Conservation (phyloP, 2,329 filamentous ascomycete species). For the Sclerotinia trifoliorum region DNA sequence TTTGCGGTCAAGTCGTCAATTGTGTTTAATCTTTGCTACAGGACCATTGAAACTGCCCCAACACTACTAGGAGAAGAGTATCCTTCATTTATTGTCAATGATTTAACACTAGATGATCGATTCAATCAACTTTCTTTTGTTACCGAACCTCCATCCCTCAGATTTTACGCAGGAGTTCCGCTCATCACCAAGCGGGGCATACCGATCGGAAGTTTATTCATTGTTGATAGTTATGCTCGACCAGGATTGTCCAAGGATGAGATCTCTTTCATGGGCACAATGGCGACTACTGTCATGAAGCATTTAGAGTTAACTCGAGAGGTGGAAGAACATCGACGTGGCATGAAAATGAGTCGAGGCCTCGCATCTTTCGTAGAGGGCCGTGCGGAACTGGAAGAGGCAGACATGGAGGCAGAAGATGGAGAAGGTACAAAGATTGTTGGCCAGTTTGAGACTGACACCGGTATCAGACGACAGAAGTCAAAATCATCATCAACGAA, state of each 20-base stretch:
- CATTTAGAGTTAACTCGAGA: constrained; percentile 59
- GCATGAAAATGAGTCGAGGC: constrained; percentile 54
- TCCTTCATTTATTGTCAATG: constrained; percentile 38
- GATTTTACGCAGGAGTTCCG: constrained; percentile 40
- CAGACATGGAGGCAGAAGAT: constrained; percentile 35
- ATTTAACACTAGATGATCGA: constrained; percentile 35
- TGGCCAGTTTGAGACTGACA: constrained; percentile 36
- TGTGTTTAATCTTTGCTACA: constrained; percentile 20
- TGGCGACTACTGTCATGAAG: constrained; percentile 57
- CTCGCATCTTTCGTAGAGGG: constrained; percentile 56
- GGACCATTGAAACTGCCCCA: constrained; percentile 36
- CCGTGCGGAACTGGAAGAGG: constrained; percentile 35
- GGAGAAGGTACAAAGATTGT: constrained; percentile 36
- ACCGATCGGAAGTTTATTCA: constrained; percentile 58
- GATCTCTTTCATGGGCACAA: constrained; percentile 55
- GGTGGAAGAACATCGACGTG: constrained; percentile 53
- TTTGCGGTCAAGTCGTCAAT: not conserved
- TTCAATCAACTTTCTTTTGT: constrained; percentile 39
- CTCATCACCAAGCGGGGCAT: constrained; percentile 40
- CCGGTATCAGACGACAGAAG: constrained; percentile 24
- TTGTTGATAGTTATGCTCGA: constrained; percentile 56
- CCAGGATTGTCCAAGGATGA: constrained; percentile 50
- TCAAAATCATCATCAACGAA: constrained; percentile 29
- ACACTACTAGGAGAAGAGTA: constrained; percentile 29
- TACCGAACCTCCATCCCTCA: constrained; percentile 32